phyloP scores from a whole-genome alignment of 495 filamentous ascomycete species.

The Chaetomium fimeti region DNA sequence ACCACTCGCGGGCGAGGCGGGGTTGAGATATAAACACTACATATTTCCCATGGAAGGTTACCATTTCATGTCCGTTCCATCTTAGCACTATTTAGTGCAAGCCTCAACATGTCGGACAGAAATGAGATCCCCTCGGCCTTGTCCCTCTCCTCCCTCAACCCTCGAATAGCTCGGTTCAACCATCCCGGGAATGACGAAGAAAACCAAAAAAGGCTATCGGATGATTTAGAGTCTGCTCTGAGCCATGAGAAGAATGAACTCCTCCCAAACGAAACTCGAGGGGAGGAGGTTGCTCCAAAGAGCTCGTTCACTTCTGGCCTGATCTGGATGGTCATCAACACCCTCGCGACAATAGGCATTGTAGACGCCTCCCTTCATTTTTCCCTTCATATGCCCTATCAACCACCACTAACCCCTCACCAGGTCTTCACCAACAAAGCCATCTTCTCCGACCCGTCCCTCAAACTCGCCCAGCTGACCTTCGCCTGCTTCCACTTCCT shows the following conservation, averaged over 20 bases:
- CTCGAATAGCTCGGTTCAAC: conserved; percentile 27
- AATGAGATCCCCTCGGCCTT: conserved; percentile 25
- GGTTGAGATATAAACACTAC: not conserved
- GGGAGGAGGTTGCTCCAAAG: not conserved
- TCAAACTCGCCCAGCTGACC: conserved; percentile 64
- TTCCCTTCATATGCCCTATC: not conserved
- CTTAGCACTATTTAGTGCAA: not conserved
- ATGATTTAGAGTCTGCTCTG: conserved; percentile 31
- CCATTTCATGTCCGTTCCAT: not conserved
- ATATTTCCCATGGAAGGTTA: too few relatives aligned
- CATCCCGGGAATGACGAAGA: conserved; percentile 29
- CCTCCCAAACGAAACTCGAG: conserved; percentile 27
- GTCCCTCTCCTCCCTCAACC: conserved; percentile 38
- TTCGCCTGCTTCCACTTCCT: conserved; percentile 74
- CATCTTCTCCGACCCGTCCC: conserved; percentile 65
- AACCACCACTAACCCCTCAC: conserved; percentile 19
- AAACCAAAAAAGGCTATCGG: conserved; percentile 29
- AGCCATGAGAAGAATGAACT: conserved; percentile 42
- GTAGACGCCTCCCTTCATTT: conserved; percentile 34
- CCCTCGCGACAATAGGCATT: conserved; percentile 61
- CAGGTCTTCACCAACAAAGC: conserved; percentile 77
- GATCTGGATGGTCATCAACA: conserved; percentile 59
- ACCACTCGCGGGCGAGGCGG: not conserved
- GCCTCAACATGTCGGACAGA: not conserved
- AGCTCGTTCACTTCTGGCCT: conserved; percentile 37